These are phyloP conservation scores for Colletotrichum ledebouriae DNA, from an alignment of 2,329 filamentous ascomycete species.

Conservation along the genomic window DNA sequence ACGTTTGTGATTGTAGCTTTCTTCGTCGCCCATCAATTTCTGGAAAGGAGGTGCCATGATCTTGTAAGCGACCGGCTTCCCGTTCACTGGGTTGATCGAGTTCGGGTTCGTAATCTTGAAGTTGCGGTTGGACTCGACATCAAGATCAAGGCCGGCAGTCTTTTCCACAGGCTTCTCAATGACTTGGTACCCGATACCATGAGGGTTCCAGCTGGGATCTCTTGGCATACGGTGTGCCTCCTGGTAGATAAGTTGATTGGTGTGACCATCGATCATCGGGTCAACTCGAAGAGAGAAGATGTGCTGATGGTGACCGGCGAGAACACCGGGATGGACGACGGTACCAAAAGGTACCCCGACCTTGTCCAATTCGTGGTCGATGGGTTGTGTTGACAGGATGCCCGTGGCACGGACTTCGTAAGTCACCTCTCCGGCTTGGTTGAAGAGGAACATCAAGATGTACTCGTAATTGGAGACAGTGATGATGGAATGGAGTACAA, in stretches of 20 bases:
- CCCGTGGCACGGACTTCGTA: constrained; percentile 76
- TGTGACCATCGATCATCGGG: constrained; percentile 70
- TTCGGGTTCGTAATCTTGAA: constrained; percentile 42
- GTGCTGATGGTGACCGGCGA: constrained; percentile 73
- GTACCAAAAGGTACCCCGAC: constrained; percentile 66
- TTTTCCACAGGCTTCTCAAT: constrained; percentile 34
- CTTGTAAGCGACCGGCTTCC: constrained; percentile 42
- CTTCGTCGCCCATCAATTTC: constrained; percentile 37
- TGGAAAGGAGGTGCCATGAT: constrained; percentile 38
- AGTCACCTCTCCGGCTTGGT: constrained; percentile 72
- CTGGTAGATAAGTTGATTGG: constrained; percentile 69
- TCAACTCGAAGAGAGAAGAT: constrained; percentile 78
- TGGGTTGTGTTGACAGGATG: constrained; percentile 67
- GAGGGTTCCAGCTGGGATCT: constrained; percentile 36
- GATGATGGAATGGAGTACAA: constrained; percentile 77
- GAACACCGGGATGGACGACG: constrained; percentile 70
- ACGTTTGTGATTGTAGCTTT: constrained; percentile 39
- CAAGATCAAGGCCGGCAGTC: constrained; percentile 24
- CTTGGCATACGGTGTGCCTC: constrained; percentile 35
- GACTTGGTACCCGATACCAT: constrained; percentile 39
- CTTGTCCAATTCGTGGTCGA: constrained; percentile 68
- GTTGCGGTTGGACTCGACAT: constrained; percentile 31
- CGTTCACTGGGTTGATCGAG: constrained; percentile 39
- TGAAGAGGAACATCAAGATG: constrained; percentile 74
- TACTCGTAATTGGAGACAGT: constrained; percentile 81